phyloP scores from a whole-genome alignment of 805 yeast genomes.

The Komagataella pastoris region DNA sequence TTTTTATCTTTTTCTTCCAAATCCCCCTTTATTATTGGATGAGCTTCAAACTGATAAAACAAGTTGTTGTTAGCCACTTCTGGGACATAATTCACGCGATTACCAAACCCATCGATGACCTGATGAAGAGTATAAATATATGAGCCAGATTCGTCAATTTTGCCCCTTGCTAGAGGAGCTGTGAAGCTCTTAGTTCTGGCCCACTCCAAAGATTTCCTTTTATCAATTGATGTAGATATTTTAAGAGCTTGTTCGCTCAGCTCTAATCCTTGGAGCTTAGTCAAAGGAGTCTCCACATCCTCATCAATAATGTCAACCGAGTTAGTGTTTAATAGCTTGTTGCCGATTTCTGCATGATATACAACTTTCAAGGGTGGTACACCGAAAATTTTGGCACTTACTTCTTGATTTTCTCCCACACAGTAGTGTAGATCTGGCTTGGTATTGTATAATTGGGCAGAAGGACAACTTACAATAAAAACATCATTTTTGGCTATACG shows the following conservation, averaged over 20 bases:
- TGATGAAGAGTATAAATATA: constrained; percentile 43
- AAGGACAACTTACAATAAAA: constrained; percentile 67
- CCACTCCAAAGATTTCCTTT: constrained; percentile 9
- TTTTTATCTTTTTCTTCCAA: constrained; percentile 22
- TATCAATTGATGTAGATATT: constrained; percentile 9
- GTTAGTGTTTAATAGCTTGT: constrained; percentile 14
- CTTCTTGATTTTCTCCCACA: constrained; percentile 39
- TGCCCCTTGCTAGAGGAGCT: constrained; percentile 14
- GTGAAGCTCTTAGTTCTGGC: constrained; percentile 14
- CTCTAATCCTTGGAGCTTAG: neutral
- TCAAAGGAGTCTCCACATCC: constrained; percentile 34
- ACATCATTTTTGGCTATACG: constrained; percentile 50
- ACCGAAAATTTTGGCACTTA: constrained; percentile 47
- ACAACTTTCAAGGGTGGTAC: constrained; percentile 62
- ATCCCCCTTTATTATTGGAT: constrained; percentile 39
- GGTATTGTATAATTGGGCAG: constrained; percentile 33
- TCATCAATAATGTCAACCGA: constrained; percentile 27
- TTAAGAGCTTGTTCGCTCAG: constrained; percentile 24
- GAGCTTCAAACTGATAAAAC: constrained; percentile 33
- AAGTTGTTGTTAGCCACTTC: constrained; percentile 21
- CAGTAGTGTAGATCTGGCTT: constrained; percentile 36
- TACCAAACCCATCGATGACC: constrained; percentile 58
- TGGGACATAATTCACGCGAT: constrained; percentile 29
- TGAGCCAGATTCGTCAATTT: constrained; percentile 27
- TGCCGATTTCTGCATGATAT: constrained; percentile 33